Evolutionary conservation across 495 filamentous ascomycete genomes (phyloP).

Genomic region (Penicillium cataractarum): DNA sequence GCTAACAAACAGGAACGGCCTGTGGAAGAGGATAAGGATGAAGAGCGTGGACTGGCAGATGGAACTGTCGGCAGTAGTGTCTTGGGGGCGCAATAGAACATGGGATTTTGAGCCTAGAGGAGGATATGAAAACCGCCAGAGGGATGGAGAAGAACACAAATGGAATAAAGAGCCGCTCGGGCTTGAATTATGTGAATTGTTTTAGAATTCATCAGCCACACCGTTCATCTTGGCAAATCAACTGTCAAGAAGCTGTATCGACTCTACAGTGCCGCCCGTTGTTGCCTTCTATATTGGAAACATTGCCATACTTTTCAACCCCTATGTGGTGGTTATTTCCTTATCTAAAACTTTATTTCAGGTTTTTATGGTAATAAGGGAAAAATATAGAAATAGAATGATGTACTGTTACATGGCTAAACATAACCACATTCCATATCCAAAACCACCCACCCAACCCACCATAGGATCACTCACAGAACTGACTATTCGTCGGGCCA

Average conservation of each 20-base stretch:
- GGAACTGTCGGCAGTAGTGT: not conserved
- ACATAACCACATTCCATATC: no score
- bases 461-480: no score
- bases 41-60: not conserved
- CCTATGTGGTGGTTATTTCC: no score
- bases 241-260: not conserved
- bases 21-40: not conserved
- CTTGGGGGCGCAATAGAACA: not conserved
- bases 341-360: no score
- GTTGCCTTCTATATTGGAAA: no score
- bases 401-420: no score
- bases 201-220: not conserved
- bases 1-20: conserved; percentile 9
- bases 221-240: not conserved
- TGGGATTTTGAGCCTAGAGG: not conserved
- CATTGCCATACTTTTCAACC: no score
- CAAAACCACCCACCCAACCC: no score
- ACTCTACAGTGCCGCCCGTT: no score
- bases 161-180: not conserved
- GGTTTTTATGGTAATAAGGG: no score
- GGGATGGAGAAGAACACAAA: not conserved
- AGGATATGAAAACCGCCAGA: not conserved
- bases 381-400: no score
- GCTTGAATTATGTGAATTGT: not conserved
- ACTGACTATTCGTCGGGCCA: conserved; percentile 6